Percentiles rank a stretch among this genome's conserved stretches.
phyloP scores from a whole-genome alignment of 2,329 filamentous ascomycete genomes.

The Pseudogymnoascus sp. region DNA sequence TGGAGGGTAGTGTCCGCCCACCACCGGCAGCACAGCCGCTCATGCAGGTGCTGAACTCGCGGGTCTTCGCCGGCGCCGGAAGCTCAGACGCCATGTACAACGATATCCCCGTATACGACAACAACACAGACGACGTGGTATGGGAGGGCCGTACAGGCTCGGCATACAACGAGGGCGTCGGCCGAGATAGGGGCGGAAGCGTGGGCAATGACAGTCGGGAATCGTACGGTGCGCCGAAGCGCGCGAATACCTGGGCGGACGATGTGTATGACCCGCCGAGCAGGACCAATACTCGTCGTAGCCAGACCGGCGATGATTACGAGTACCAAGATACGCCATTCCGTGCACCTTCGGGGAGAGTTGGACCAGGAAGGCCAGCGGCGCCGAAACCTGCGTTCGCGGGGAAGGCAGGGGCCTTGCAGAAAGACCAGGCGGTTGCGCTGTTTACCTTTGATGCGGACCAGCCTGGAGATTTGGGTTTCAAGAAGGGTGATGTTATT shows the following conservation, averaged over 20 bases:
- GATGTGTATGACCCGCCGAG: conserved; percentile 59
- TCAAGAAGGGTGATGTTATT: conserved; percentile 96
- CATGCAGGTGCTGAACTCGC: conserved; percentile 75
- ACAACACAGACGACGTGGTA: conserved; percentile 70
- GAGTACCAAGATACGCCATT: conserved; percentile 44
- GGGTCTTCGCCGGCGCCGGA: conserved; percentile 63
- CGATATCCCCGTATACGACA: conserved; percentile 82
- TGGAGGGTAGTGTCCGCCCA: conserved; percentile 68
- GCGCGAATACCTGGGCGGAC: conserved; percentile 67
- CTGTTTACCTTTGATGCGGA: conserved; percentile 92
- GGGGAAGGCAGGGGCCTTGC: conserved; percentile 47
- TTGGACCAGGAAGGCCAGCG: conserved; percentile 67
- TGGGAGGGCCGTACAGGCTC: conserved; percentile 71
- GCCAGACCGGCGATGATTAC: conserved; percentile 42
- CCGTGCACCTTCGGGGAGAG: conserved; percentile 27
- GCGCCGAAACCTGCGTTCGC: conserved; percentile 84
- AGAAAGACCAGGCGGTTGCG: conserved; percentile 77
- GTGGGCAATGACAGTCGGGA: conserved; percentile 25
- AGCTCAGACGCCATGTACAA: conserved; percentile 74
- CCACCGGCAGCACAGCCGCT: conserved; percentile 79
- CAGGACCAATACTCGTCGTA: conserved; percentile 31
- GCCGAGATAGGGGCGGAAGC: conserved; percentile 41
- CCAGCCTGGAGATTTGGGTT: conserved; percentile 83
- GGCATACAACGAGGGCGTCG: conserved; percentile 60
- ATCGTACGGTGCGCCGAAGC: conserved; percentile 46